These are phyloP conservation scores for Colletotrichum musae DNA, from an alignment of 2,329 filamentous ascomycete species.

Conservation along the genomic window DNA sequence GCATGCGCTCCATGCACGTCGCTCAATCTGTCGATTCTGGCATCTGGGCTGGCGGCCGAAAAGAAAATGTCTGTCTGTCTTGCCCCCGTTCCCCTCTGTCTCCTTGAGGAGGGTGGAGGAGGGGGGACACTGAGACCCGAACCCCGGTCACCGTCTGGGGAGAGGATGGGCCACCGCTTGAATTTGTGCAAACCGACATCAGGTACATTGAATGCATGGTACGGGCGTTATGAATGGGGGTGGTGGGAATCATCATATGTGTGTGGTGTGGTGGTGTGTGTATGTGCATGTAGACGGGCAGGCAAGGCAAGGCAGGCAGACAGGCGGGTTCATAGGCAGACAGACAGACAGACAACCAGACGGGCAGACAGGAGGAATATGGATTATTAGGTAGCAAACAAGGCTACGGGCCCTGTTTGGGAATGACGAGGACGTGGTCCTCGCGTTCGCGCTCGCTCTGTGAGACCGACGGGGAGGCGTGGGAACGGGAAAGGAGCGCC, in stretches of 20 bases:
- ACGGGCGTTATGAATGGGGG: constrained; percentile 25
- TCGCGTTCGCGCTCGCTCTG: constrained; percentile 4
- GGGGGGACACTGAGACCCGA: constrained; percentile 8
- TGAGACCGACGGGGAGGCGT: constrained; percentile 27
- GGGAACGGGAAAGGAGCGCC: constrained; percentile 26
- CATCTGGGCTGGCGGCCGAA: constrained; percentile 29
- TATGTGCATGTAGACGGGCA: neutral
- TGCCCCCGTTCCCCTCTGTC: constrained; percentile 27
- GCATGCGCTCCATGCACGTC: constrained; percentile 36
- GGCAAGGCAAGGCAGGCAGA: neutral
- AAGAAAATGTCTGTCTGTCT: too few species aligned
- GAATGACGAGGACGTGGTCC: constrained; percentile 36
- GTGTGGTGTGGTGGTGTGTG: neutral
- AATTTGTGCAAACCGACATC: neutral
- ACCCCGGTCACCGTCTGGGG: constrained; percentile 33
- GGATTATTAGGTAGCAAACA: constrained; percentile 20
- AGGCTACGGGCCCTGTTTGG: constrained; percentile 37
- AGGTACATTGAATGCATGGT: constrained; percentile 8
- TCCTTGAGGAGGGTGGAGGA: too few species aligned
- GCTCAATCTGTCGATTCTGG: constrained; percentile 37
- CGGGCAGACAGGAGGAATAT: too few species aligned
- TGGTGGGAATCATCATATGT: constrained; percentile 1
- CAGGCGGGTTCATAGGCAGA: neutral
- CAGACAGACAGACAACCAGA: too few species aligned
- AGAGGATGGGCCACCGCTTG: constrained; percentile 7